Base-by-base conservation (phyloP, 352 stramenopile species). In the Globisporangium paddicum region DNA sequence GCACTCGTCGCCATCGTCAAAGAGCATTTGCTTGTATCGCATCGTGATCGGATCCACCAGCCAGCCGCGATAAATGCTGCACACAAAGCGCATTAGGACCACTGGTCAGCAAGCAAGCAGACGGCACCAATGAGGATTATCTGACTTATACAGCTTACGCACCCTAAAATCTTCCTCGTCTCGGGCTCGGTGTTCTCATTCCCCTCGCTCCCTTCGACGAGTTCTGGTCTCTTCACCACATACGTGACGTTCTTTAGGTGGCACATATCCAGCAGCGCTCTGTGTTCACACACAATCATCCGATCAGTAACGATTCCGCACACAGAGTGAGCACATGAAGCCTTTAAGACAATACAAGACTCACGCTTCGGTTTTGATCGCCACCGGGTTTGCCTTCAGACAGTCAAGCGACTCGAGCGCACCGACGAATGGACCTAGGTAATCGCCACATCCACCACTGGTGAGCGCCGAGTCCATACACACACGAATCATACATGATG, bases 21-120 rank as follows among this genome's bases (percentile, higher is more conserved):
- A 93, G 14, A 85, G 57, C 62, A 87, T 85, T 25, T 89, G 71
- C 56, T 93, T 93, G 75, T 89, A 93, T 32, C 78, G 71, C 35
- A 86, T 66, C 19, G 76, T 80, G 52, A 91, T 87, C 14, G 83
- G 83, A 64, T 93, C 83, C 32, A 93, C 77, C 35, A 82, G 73
- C 83, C 83, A 93, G 41, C 83, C 83, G 13, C 74, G 77, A 55
- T 84, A 93, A 51, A 93, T 84, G 34, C 83, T 92, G 45, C 26
- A 45, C 5, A 42, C 35, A 56, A 62, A 54, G 13, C n/a, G 54
- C 30, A 32, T 50, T 25, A 49, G 5, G 14, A 13, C 19, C 25
- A 32, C 42, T 18, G 11, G 11, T 5, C 1, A 49, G 42, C 6
- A 49, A 11, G 14, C 5, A 11, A n/a, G 2, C 21, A n/a, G n/a